Evolutionary conservation across 2,329 filamentous ascomycete species (phyloP).

Genomic region (Ascochyta lentis): DNA sequence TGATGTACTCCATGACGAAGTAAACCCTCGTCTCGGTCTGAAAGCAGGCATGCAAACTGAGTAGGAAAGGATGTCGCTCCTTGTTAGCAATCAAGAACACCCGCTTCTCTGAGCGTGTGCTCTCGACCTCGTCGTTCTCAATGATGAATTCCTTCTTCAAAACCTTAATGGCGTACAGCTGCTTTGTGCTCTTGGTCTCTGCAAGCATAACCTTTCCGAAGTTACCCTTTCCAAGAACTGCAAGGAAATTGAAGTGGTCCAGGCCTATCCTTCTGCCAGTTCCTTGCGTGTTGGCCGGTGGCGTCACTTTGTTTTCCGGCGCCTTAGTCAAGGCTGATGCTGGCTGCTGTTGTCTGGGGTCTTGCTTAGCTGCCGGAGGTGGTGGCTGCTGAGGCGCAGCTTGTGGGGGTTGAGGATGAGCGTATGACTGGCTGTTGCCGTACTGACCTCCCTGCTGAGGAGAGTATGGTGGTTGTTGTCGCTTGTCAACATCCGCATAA

Average conservation of each 20-base stretch:
- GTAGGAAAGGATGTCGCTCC: slow-evolving; percentile 93
- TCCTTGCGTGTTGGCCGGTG: slow-evolving; percentile 71
- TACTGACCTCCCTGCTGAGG: slow-evolving; percentile 13
- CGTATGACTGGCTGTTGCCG: slow-evolving; percentile 26
- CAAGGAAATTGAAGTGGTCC: slow-evolving; percentile 99
- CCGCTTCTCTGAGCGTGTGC: slow-evolving; percentile 94
- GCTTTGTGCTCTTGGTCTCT: slow-evolving; percentile 90
- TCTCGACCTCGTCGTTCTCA: slow-evolving; percentile 98
- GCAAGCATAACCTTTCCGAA: slow-evolving; percentile 99
- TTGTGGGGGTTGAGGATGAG: slow-evolving; percentile 48
- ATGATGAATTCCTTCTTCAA: slow-evolving; percentile 99
- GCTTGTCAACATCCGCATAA: slow-evolving; percentile 64
- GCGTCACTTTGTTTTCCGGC: slow-evolving; percentile 64
- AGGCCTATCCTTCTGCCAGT: slow-evolving; percentile 87
- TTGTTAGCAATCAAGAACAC: slow-evolving; percentile 98
- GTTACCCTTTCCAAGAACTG: slow-evolving; percentile 97
- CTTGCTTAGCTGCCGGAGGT: slow-evolving; percentile 8
- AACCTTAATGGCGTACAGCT: slow-evolving; percentile 97
- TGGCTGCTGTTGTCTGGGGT: slow-evolving; percentile 45
- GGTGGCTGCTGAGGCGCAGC: slow-evolving; percentile 17
- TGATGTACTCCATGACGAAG: slow-evolving; percentile 99
- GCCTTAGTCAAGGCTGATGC: slow-evolving; percentile 42
- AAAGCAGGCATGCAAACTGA: slow-evolving; percentile 96
- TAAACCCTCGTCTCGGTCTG: slow-evolving; percentile 98
- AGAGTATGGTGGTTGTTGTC: slow-evolving; percentile 38